phyloP scores from a whole-genome alignment of 1,284 basidiomycete species.

The Porogramme epimiltina region DNA sequence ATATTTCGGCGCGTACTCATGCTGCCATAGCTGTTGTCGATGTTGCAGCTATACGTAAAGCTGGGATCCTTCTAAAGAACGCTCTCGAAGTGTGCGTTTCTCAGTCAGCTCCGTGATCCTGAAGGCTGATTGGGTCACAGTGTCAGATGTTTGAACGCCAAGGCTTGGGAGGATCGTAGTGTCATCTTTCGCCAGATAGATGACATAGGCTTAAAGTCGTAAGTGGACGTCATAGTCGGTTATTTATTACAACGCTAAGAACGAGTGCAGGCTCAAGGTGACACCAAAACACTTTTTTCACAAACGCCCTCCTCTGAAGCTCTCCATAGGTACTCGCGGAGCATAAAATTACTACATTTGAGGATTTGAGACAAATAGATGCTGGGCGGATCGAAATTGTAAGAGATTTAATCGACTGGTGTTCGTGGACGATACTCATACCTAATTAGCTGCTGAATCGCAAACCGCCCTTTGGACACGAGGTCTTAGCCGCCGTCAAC shows the following conservation, averaged over 20 bases:
- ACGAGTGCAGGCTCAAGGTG: slow-evolving; percentile 55
- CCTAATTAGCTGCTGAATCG: slow-evolving; percentile 69
- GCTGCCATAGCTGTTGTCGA: slow-evolving; percentile 63
- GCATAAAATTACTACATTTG: slow-evolving; percentile 66
- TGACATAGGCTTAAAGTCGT: slow-evolving; percentile 87
- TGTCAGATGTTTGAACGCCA: slow-evolving; percentile 71
- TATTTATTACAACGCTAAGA: no score
- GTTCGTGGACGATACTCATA: background rate
- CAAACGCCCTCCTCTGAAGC: background rate
- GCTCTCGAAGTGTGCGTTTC: slow-evolving; percentile 64
- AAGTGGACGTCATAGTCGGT: slow-evolving; percentile 29
- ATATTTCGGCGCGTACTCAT: background rate
- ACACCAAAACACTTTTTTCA: background rate
- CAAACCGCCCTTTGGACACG: slow-evolving; percentile 69
- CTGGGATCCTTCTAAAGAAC: slow-evolving; percentile 65
- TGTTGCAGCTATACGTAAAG: slow-evolving; percentile 61
- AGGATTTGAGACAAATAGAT: slow-evolving; percentile 54
- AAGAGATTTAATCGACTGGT: background rate
- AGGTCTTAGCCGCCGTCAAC: slow-evolving; percentile 58
- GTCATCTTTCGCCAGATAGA: slow-evolving; percentile 79
- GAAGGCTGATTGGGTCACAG: slow-evolving; percentile 39
- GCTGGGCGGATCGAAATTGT: slow-evolving; percentile 67
- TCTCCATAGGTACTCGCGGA: slow-evolving; percentile 66
- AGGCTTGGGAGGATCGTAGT: slow-evolving; percentile 85
- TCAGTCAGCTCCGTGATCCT: background rate